phyloP scores from a whole-genome alignment of 116 monocot genomes.

The Posidonia oceanica region DNA sequence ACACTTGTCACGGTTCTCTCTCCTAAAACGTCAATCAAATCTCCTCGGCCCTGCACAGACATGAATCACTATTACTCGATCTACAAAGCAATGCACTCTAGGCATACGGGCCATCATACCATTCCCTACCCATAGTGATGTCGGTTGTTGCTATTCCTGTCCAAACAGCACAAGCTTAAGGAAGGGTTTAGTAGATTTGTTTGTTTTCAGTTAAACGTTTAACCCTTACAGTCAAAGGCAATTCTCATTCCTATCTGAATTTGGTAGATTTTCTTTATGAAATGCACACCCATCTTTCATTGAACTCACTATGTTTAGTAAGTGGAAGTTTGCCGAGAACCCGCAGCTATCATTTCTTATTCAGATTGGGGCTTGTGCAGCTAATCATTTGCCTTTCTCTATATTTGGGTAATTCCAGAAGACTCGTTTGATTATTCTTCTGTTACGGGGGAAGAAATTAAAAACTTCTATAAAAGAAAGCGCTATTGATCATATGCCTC shows the following conservation, averaged over 20 bases:
- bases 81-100: background rate
- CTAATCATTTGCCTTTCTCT: background rate
- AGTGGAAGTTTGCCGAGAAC: background rate
- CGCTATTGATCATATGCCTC: background rate
- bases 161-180: conserved; percentile 1
- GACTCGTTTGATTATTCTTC: background rate
- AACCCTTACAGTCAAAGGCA: background rate
- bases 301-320: background rate
- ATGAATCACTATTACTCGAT: conserved; percentile 2
- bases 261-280: background rate
- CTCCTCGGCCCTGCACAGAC: background rate
- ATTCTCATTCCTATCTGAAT: background rate
- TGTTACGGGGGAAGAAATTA: no score
- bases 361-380: background rate
- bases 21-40: conserved; percentile 9
- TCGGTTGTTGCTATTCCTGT: conserved; percentile 6
- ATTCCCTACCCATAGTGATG: conserved; percentile 9
- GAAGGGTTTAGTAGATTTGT: background rate
- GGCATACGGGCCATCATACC: background rate
- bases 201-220: background rate
- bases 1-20: background rate
- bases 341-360: background rate
- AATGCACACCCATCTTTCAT: background rate
- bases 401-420: background rate
- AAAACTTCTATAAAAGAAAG: background rate